These are phyloP conservation scores for Fagus sylvatica DNA, from an alignment of 306 rosid genomes.

Conservation along the genomic window DNA sequence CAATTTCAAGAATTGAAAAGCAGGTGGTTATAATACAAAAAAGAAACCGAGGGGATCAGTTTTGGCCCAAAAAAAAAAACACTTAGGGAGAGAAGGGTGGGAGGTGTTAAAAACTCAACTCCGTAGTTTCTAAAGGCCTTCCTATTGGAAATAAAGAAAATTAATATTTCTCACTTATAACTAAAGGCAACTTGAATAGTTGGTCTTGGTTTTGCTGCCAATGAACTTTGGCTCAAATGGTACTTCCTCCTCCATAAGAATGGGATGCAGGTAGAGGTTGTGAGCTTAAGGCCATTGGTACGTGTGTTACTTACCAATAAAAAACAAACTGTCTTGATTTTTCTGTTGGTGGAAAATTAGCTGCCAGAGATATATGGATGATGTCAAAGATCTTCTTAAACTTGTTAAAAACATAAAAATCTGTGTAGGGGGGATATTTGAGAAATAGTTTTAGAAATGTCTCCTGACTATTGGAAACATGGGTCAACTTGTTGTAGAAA, in stretches of 20 bases:
- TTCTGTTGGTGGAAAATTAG: neutral
- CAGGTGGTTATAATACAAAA: no score
- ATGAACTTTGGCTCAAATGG: no score
- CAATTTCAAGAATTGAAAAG: no score
- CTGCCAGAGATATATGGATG: neutral
- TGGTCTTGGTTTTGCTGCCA: constrained; percentile 1
- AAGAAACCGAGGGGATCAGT: no score
- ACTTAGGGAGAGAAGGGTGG: neutral
- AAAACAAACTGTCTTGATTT: no score
- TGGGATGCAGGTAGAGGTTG: no score
- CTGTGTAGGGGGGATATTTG: neutral
- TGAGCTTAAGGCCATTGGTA: no score
- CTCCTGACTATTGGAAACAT: neutral
- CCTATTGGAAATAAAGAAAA: constrained; percentile 1
- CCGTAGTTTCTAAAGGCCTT: constrained; percentile 1
- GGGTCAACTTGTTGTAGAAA: neutral
- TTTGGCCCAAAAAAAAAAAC: no score
- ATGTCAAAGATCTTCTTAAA: neutral
- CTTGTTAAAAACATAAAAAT: neutral
- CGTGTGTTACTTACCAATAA: no score
- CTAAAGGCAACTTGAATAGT: neutral
- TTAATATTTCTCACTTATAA: neutral
- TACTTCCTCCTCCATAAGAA: no score
- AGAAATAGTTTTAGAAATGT: neutral
- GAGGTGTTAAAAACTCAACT: neutral